Evolutionary conservation across 371 early-diverging fungal species (phyloP).

Genomic region (Phascolomyces articulosus): DNA sequence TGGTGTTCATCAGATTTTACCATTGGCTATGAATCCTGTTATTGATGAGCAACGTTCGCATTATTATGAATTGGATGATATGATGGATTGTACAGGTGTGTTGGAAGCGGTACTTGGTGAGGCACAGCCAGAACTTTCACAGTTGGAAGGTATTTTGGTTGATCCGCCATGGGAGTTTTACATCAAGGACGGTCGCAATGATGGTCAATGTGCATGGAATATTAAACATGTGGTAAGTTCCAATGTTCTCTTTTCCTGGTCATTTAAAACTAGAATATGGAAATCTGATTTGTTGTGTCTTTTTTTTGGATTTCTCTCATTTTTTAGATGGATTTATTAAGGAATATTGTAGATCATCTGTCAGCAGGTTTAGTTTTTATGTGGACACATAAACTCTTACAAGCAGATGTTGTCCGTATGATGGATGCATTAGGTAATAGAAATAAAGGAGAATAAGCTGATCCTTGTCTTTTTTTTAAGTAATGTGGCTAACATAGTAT

Average conservation of each 20-base stretch:
- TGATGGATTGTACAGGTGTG: slow-evolving; percentile 26
- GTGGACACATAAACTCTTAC: slow-evolving; percentile 66
- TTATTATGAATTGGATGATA: slow-evolving; percentile 34
- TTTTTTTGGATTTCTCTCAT: neutral
- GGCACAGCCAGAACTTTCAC: slow-evolving; percentile 12
- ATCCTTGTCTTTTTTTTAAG: too few species aligned
- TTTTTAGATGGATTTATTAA: slow-evolving; percentile 45
- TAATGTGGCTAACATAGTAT: too few species aligned
- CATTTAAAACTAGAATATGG: slow-evolving; percentile 10
- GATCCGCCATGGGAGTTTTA: slow-evolving; percentile 72
- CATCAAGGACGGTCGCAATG: slow-evolving; percentile 56
- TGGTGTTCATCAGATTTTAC: slow-evolving; percentile 42
- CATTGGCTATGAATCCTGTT: slow-evolving; percentile 8
- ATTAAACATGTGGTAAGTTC: slow-evolving; percentile 37
- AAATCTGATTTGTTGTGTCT: too few species aligned
- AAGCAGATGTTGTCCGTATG: slow-evolving; percentile 59
- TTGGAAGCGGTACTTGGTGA: slow-evolving; percentile 22
- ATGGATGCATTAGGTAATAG: slow-evolving; percentile 59
- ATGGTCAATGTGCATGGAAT: slow-evolving; percentile 50
- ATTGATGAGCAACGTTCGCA: neutral
- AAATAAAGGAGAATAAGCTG: neutral
- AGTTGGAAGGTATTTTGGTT: slow-evolving; percentile 58
- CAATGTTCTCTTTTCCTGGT: slow-evolving; percentile 12
- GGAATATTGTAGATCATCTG: slow-evolving; percentile 48
- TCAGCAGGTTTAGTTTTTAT: slow-evolving; percentile 62